phyloP scores from a whole-genome alignment of 1,284 basidiomycete genomes.

The Athelia psychrophila region DNA sequence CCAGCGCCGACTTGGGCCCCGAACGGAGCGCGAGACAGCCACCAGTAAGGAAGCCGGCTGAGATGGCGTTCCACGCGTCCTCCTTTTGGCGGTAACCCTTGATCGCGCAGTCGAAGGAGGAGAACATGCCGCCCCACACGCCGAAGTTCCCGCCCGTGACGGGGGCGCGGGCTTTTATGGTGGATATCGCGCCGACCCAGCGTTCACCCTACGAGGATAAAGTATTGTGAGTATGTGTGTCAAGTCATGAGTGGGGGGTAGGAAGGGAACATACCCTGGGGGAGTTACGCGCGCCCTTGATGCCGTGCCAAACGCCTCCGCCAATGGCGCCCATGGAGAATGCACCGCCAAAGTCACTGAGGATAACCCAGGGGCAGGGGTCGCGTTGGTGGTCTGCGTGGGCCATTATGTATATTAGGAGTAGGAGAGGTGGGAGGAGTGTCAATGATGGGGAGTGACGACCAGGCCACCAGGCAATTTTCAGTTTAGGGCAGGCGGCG shows the following conservation, averaged over 20 bases:
- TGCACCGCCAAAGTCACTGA: slow-evolving; percentile 97
- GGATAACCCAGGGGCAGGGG: slow-evolving; percentile 87
- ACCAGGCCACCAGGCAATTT: no score
- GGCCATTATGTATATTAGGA: neutral
- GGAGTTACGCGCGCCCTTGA: slow-evolving; percentile 97
- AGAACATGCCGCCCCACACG: slow-evolving; percentile 98
- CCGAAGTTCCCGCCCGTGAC: slow-evolving; percentile 98
- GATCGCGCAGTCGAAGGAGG: slow-evolving; percentile 96
- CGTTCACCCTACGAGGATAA: slow-evolving; percentile 70
- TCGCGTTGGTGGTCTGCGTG: slow-evolving; percentile 22
- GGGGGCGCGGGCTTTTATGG: slow-evolving; percentile 97
- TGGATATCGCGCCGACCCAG: slow-evolving; percentile 89
- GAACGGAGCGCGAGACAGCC: slow-evolving; percentile 76
- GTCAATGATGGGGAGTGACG: no score
- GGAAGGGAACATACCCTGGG: slow-evolving; percentile 71
- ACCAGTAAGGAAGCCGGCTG: slow-evolving; percentile 97
- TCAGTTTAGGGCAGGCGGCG: no score
- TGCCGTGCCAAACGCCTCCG: slow-evolving; percentile 98
- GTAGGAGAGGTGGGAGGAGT: no score
- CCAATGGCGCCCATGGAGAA: slow-evolving; percentile 96
- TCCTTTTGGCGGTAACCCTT: slow-evolving; percentile 98
- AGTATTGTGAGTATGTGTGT: no score
- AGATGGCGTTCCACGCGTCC: slow-evolving; percentile 99
- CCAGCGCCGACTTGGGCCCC: slow-evolving; percentile 81
- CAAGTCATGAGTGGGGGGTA: no score